Evolutionary conservation across 2,329 filamentous ascomycete species (phyloP), one percentile per base, ranked within the genome.

Genomic region (Metarhizium sp.): DNA sequence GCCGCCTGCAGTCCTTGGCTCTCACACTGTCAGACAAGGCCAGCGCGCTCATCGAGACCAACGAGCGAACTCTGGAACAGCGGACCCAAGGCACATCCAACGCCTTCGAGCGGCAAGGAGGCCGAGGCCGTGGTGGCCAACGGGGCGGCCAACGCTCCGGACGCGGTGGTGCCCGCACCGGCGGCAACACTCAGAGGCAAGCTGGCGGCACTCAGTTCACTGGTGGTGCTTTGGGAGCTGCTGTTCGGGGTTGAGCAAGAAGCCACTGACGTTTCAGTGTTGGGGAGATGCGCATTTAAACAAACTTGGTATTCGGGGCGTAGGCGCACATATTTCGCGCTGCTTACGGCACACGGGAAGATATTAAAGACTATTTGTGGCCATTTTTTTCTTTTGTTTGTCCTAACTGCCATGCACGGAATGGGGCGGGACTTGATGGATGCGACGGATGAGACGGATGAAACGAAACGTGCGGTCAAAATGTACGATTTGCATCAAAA

Each of bases 51-150:
- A 96, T 97, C 69, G 95, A 99, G 80, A 86, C 86, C 64, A 99
- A 99, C 77, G 94, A 99, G 79, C 87, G 95, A 72, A 95, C 92
- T 29, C 81, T 99, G 64, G 94, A 99, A 79, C 92, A 96, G 72
- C 85, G 94, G 69, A 97, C 95, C 64, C 91, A 96, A 72, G 94
- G 94, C 64, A 96, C 92, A 63, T 86, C 90, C 57, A 95, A 95
- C 67, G 92, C 91, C 32, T 97, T 97, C 74, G 92, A 96, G 79
- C 80, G 92, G 71, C 90, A 96, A 77, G 88, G 90, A 61, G 89
- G 88, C 56, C 82, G 87, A 61, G 86, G 87, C 58, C 81, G 86
- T 32, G 84, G 87, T 50, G 88, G 84, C 53, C 71, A 70, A 67
- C 83, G 73, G 20, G 81, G 86, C 59, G 85, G 87, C 46, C 77